Percentiles rank a stretch among this genome's conserved stretches.
phyloP scores from a whole-genome alignment of 1,284 basidiomycete species.

The Irpex sp. region DNA sequence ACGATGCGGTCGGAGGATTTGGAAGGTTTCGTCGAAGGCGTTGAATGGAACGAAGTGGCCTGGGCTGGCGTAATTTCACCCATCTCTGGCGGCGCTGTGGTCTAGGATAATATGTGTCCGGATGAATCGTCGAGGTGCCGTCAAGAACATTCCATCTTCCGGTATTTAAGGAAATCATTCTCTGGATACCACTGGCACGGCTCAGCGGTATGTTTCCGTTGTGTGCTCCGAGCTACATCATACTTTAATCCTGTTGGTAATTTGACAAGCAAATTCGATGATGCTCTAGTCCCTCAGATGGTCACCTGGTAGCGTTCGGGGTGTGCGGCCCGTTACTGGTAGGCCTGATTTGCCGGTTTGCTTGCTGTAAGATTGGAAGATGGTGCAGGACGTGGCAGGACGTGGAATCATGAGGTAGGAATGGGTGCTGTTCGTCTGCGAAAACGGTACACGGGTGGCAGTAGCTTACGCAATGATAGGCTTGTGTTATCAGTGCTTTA shows the following conservation, averaged over 20 bases:
- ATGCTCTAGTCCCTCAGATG: background rate
- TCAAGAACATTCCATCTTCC: background rate
- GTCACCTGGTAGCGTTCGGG: constrained; percentile 1
- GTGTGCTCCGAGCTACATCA: background rate
- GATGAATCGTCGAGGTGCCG: too few relatives aligned
- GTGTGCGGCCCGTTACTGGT: background rate
- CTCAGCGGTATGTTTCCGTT: background rate
- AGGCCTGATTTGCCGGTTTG: background rate
- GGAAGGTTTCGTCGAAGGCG: background rate
- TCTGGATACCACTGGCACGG: too few relatives aligned
- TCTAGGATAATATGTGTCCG: background rate
- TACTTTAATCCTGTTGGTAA: background rate
- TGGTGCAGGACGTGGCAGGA: background rate
- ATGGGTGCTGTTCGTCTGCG: background rate
- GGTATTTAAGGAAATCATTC: background rate
- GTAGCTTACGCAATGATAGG: background rate
- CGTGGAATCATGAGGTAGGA: background rate
- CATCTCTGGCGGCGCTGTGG: background rate
- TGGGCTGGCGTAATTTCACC: background rate
- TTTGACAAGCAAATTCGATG: background rate
- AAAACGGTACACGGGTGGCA: background rate
- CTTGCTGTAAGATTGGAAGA: background rate
- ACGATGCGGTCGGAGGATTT: constrained; percentile 3
- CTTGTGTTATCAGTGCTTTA: background rate
- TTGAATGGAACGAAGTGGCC: background rate